A percentile compares a stretch with the other conserved stretches of the same genome.
Evolutionary conservation across 2,329 filamentous ascomycete genomes (phyloP).

Genomic region (Curvularia spicifera): DNA sequence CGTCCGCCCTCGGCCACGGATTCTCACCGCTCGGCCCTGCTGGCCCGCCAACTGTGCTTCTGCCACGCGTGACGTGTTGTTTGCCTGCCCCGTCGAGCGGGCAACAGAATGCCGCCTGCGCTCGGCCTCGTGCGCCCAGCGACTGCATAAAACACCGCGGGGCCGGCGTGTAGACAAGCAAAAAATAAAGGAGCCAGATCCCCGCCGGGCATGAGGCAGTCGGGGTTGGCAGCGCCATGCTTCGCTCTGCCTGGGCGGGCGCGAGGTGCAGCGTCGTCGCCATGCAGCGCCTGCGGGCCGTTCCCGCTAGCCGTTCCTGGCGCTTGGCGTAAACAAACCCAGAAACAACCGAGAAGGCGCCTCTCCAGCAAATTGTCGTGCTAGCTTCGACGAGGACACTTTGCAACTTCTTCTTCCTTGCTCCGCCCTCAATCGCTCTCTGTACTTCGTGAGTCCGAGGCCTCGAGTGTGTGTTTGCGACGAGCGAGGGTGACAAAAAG

Average conservation of each 20-base stretch:
- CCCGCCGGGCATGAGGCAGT: neutral
- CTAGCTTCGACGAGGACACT: slow-evolving; percentile 7
- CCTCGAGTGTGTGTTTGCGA: too few species aligned
- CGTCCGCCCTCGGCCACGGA: slow-evolving; percentile 14
- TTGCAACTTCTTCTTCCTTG: slow-evolving; percentile 7
- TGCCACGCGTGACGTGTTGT: slow-evolving; percentile 32
- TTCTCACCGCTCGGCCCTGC: slow-evolving; percentile 12
- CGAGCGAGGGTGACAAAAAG: neutral
- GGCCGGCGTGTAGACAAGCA: slow-evolving; percentile 12
- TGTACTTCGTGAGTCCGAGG: neutral
- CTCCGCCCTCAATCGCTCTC: slow-evolving; percentile 12
- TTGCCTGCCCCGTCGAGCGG: slow-evolving; percentile 27
- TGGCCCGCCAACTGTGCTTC: slow-evolving; percentile 17
- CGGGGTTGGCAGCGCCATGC: slow-evolving; percentile 3
- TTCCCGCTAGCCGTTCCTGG: slow-evolving; percentile 19
- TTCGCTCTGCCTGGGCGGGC: neutral
- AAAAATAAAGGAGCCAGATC: neutral
- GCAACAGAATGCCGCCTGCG: slow-evolving; percentile 11
- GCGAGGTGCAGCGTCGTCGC: slow-evolving; percentile 24
- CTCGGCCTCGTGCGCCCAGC: neutral
- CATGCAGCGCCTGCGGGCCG: slow-evolving; percentile 25
- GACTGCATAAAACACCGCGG: slow-evolving; percentile 4
- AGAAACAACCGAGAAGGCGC: slow-evolving; percentile 13
- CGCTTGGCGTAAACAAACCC: slow-evolving; percentile 28
- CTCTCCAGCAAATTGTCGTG: slow-evolving; percentile 9